These are phyloP conservation scores for Fraxinus sp. DNA, from an alignment of 305 asterid species.

Conservation along the genomic window DNA sequence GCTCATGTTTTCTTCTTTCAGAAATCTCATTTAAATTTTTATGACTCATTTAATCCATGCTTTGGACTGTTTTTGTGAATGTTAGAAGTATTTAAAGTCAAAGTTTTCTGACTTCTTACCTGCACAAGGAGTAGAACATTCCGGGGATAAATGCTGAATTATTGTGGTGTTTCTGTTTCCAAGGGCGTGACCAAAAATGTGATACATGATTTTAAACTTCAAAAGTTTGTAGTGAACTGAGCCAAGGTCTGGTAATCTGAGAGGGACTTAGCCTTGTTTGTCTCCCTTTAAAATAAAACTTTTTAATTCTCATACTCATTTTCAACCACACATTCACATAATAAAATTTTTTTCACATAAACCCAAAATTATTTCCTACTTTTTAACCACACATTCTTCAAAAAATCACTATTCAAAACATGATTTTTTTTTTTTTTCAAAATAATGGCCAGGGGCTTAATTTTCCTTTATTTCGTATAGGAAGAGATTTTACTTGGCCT, in stretches of 20 bases:
- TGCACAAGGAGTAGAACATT: constrained; percentile 7
- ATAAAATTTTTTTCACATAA: no score
- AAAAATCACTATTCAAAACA: background rate
- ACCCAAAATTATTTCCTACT: background rate
- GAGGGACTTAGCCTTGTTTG: constrained; percentile 1
- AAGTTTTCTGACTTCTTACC: background rate
- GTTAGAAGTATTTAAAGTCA: background rate
- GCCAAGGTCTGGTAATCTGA: background rate
- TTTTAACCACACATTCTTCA: background rate
- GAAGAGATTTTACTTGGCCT: background rate
- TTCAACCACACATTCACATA: background rate
- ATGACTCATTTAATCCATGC: background rate
- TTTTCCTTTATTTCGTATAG: background rate
- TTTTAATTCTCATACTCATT: background rate
- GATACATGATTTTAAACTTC: constrained; percentile 11
- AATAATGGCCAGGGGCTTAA: background rate
- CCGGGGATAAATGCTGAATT: constrained; percentile 1
- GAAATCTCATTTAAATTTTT: constrained; percentile 1
- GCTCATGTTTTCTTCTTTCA: constrained; percentile 21
- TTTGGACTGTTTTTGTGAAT: background rate
- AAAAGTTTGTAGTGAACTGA: background rate
- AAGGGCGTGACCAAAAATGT: background rate
- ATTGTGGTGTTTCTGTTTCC: constrained; percentile 1
- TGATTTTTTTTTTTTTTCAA: no score
- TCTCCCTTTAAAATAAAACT: background rate